These are phyloP conservation scores for Boletus subcaerulescens DNA, from an alignment of 768 basidiomycete species.

Conservation along the genomic window DNA sequence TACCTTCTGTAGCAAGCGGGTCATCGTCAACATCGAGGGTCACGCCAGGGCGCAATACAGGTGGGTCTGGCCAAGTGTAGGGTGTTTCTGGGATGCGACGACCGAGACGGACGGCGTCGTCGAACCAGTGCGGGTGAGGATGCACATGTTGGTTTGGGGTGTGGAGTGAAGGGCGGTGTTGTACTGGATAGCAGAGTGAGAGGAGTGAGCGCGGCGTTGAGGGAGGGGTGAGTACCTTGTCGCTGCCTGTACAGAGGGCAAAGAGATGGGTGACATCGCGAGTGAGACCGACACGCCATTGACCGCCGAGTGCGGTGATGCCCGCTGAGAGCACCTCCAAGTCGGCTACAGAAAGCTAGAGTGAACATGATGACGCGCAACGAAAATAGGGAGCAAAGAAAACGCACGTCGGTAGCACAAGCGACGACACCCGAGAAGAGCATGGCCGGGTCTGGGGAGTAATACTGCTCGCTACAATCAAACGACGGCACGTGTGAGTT, in stretches of 20 bases:
- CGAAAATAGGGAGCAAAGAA: too few species aligned
- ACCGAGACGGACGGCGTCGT: conserved; percentile 67
- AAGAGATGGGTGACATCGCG: conserved; percentile 88
- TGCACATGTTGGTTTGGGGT: conserved; percentile 53
- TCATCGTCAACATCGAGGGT: conserved; percentile 16
- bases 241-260: conserved; percentile 47
- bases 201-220: neutral
- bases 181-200: conserved; percentile 29
- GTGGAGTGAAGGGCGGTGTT: conserved; percentile 55
- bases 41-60: conserved; percentile 36
- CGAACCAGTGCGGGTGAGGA: conserved; percentile 91
- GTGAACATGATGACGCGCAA: neutral
- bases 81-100: conserved; percentile 47
- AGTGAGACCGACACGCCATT: conserved; percentile 74
- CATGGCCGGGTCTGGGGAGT: conserved; percentile 73
- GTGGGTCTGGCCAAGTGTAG: conserved; percentile 77
- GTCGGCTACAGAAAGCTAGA: conserved; percentile 59
- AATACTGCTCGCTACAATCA: conserved; percentile 47
- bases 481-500: neutral
- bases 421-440: conserved; percentile 84
- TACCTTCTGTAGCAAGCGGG: conserved; percentile 14
- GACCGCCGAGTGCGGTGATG: conserved; percentile 74
- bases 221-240: conserved; percentile 33
- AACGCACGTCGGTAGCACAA: conserved; percentile 61
- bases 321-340: conserved; percentile 71